Base-by-base conservation (phyloP, 768 basidiomycete species). In the Auriscalpium orientale region DNA sequence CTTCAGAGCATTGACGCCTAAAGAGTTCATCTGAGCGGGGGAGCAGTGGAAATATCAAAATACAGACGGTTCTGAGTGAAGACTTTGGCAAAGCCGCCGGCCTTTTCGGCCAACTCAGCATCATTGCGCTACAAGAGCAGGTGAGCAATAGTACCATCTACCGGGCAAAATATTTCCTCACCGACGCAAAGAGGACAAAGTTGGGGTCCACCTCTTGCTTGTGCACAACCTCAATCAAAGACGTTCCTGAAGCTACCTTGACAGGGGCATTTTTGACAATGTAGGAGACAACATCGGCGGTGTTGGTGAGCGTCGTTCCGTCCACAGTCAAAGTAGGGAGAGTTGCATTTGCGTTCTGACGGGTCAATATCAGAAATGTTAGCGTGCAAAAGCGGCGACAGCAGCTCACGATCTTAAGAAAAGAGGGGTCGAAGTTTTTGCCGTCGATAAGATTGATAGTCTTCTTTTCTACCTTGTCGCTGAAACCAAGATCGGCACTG, bases 161-260 rank as follows among this genome's bases (percentile, higher is more conserved):
- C 15, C 22, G 33, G n/a, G 22, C 45, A 20, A n/a, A 1, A 58
- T 3, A 5, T 28, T 28, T 28, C 28, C 72, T 59, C 62, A 77
- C 77, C 36, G 70, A 65, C 3, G 74, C 69, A 20, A 76, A 56
- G 28, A 76, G 48, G n/a, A 75, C 70, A 59, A 80, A 77, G 72
- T 83, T 83, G 52, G 79, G 79, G 62, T 82, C 79, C 51, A 74
- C 65, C 38, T 65, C 69, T 37, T 76, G 73, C 35, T 74, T 71
- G 61, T 82, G 79, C 22, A 81, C 64, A 53, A 62, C 71, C 38
- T 65, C 65, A 58, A 76, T 70, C 52, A 74, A 62, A 16, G 67
- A 64, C 15, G 74, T 71, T 6, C 67, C 64, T 10, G 69, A 68
- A n/a, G 67, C 58, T 20, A 71, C 71, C 57, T 70, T 65, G 56